Evolutionary conservation across 257 asterid species (phyloP).

Genomic region (Solanum bulbocastanum): DNA sequence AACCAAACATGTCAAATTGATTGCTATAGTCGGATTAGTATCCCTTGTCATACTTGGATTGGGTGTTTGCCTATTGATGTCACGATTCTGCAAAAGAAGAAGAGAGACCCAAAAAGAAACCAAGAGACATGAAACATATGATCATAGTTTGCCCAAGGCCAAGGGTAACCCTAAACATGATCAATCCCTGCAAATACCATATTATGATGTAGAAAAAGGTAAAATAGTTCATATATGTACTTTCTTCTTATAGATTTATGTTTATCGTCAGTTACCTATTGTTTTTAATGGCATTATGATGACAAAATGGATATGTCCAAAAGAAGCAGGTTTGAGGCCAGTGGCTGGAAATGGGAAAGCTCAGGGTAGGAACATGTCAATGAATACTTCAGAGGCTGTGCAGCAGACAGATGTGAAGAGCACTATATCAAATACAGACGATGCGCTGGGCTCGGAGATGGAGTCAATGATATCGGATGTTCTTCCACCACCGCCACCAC

Average conservation of each 20-base stretch:
- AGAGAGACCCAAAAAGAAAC: constrained; percentile 10
- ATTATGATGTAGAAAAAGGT: constrained; percentile 40
- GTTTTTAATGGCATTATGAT: not conserved
- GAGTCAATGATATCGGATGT: constrained; percentile 23
- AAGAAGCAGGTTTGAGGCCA: constrained; percentile 21
- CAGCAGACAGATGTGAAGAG: constrained; percentile 14
- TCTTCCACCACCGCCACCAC: constrained; percentile 28
- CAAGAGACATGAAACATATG: constrained; percentile 20
- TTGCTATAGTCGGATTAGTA: constrained; percentile 40
- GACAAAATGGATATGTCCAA: constrained; percentile 3
- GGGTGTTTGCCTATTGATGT: constrained; percentile 39
- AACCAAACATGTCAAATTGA: constrained; percentile 31
- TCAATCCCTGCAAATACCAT: constrained; percentile 22
- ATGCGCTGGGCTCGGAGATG: constrained; percentile 22
- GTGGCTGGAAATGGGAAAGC: constrained; percentile 10
- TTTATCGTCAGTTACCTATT: not conserved
- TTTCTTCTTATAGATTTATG: not conserved
- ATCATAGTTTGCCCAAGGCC: constrained; percentile 11
- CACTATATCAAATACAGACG: constrained; percentile 15
- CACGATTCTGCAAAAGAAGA: constrained; percentile 33
- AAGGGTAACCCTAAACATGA: constrained; percentile 19
- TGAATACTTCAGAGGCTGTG: not conserved
- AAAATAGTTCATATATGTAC: not conserved
- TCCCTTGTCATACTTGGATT: constrained; percentile 26
- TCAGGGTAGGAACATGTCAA: not conserved